Percentiles rank a stretch among this genome's conserved stretches.
These are phyloP conservation scores for Xylariales sp. DNA, from an alignment of 2,329 filamentous ascomycete genomes.

Conservation along the genomic window DNA sequence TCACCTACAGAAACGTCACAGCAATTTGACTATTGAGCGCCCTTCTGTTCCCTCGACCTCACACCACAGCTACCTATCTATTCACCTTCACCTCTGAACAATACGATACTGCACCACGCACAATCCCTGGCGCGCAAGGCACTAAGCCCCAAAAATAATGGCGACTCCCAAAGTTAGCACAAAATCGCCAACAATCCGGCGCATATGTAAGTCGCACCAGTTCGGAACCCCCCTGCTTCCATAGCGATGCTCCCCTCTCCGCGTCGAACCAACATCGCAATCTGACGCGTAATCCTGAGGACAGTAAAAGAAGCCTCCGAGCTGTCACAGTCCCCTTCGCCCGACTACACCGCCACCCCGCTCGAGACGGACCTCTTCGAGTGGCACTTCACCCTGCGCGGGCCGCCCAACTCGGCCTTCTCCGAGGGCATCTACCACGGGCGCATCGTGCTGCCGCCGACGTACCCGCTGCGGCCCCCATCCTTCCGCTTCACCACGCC, in stretches of 20 bases:
- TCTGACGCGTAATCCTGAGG: slow-evolving; percentile 24
- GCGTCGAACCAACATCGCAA: not conserved
- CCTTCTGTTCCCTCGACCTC: no score
- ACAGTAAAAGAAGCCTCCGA: slow-evolving; percentile 87
- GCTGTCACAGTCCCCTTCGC: slow-evolving; percentile 71
- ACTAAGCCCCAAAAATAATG: no score
- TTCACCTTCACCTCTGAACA: no score
- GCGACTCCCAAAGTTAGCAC: slow-evolving; percentile 55
- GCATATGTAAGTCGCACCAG: slow-evolving; percentile 60
- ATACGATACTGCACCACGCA: no score
- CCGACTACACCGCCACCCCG: slow-evolving; percentile 81
- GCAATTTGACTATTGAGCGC: no score
- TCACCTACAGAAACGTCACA: no score
- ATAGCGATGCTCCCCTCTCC: slow-evolving; percentile 2
- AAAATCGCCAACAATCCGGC: slow-evolving; percentile 79
- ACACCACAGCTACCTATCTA: no score
- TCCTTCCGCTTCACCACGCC: slow-evolving; percentile 95
- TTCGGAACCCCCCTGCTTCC: not conserved
- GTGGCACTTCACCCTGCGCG: slow-evolving; percentile 97
- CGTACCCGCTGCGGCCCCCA: slow-evolving; percentile 87
- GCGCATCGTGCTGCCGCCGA: slow-evolving; percentile 82
- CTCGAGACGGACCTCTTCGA: slow-evolving; percentile 90
- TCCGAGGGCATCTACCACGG: slow-evolving; percentile 87
- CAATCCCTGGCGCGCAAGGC: no score
- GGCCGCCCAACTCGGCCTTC: slow-evolving; percentile 78